Evolutionary conservation across 148 eudicot genomes (phyloP), one percentile per base, ranked within the genome.

Genomic region (Vaccinium corymbosum): DNA sequence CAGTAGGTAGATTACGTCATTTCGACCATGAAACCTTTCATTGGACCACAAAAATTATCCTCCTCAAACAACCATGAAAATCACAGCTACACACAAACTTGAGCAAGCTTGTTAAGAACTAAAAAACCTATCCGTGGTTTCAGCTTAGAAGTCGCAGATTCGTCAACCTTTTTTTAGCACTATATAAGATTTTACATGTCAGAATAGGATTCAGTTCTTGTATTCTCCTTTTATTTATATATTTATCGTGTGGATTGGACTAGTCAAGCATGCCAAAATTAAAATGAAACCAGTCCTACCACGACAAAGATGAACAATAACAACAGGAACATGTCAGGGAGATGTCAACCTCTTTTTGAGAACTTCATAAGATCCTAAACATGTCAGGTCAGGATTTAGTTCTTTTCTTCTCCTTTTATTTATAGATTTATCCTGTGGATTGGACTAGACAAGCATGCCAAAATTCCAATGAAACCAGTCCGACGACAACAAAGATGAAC

Each of bases 191-290:
- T 53, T 22, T 62, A 25, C 62, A 61, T 22, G 38, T 62, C 55
- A 80, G 48, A 59, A 42, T 27, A 42, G 38, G 42, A 42, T 80
- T 48, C 19, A 1, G 71, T 19, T 48, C 52, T 76, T 20, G 49
- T 49, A 7, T 76, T n/a, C 52, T 48, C 25, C 13, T 6, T 80
- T 59, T 17, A 2, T 9, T 48, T 80, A 42, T 64, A 61, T 7
- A 80, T 66, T 3, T 12, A 22, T 8, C 27, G 10, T 29, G 17
- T 48, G 61, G 25, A 53, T 25, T 85, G 50, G 42, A 73, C 80
- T n/a, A 29, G 32, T 48, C 81, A 29, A 85, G 72, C 68, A 62
- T n/a, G 27, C 68, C 12, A 29, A 46, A 78, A 49, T 49, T 72
- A 66, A 15, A 50, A 57, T 25, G 38, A 66, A 12, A 83, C 59